Evolutionary conservation across 441 rosid genomes (phyloP).

Genomic region (Adansonia rubrostipa): DNA sequence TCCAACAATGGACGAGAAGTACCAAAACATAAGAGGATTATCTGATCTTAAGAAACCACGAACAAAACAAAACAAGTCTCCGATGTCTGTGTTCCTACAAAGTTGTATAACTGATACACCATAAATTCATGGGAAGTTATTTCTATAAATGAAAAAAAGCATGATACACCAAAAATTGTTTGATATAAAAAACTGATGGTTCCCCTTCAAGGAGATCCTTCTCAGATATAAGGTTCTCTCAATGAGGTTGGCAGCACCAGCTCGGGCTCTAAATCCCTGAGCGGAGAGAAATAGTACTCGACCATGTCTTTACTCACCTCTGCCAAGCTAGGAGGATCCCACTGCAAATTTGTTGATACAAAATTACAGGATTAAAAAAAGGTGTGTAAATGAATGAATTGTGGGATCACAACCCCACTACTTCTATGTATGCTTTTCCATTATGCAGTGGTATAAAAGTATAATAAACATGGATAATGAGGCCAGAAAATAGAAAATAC

Average conservation of each 20-base stretch:
- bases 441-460: background rate
- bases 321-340: conserved; percentile 81
- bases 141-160: background rate
- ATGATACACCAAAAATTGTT: conserved; percentile 8
- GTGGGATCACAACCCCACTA: conserved; percentile 15
- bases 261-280: conserved; percentile 56
- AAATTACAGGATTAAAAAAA: background rate
- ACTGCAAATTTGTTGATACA: conserved; percentile 53
- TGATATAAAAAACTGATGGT: background rate
- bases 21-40: too few relatives aligned
- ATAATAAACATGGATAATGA: conserved; percentile 11
- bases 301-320: conserved; percentile 87
- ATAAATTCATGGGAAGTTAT: background rate
- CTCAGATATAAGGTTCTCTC: conserved; percentile 72
- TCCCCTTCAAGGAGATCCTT: background rate
- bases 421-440: background rate
- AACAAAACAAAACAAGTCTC: background rate
- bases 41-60: too few relatives aligned
- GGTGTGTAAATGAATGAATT: too few relatives aligned
- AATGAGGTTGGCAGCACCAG: conserved; percentile 70
- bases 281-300: conserved; percentile 58
- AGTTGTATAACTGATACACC: background rate
- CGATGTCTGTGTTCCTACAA: background rate
- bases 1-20: too few relatives aligned
- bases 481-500: conserved; percentile 36